Conservation (phyloP, 2,329 filamentous ascomycete genomes). For the Fusarium kyushuense region DNA sequence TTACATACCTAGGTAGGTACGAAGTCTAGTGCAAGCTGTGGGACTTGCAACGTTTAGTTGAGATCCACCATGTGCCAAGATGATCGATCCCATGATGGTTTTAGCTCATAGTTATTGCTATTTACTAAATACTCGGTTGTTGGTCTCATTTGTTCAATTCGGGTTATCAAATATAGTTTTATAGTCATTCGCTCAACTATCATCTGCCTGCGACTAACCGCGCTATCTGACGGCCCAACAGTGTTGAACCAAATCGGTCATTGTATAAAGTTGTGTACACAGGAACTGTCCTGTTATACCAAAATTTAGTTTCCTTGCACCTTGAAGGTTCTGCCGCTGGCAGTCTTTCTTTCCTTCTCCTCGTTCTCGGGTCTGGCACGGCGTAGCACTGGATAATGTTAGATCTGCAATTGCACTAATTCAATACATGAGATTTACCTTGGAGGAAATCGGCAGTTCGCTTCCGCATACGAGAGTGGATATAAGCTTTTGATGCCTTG, state of each 20-base stretch:
- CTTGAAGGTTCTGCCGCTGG: conserved; percentile 93
- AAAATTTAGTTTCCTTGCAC: conserved; percentile 55
- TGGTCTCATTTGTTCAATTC: conserved; percentile 1
- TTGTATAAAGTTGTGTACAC: conserved; percentile 23
- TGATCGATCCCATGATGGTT: not conserved
- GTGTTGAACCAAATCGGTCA: conserved; percentile 1
- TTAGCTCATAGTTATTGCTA: not conserved
- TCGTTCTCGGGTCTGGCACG: conserved; percentile 94
- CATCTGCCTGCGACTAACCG: conserved; percentile 21
- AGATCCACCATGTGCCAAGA: conserved; percentile 1
- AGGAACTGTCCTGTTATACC: conserved; percentile 19
- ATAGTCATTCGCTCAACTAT: conserved; percentile 45
- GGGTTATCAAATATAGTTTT: conserved; percentile 34
- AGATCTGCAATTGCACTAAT: conserved; percentile 41
- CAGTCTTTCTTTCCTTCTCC: conserved; percentile 98
- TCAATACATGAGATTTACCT: conserved; percentile 69
- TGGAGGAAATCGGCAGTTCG: conserved; percentile 98
- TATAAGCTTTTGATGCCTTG: conserved; percentile 99
- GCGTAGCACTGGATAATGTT: conserved; percentile 78
- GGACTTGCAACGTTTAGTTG: not conserved
- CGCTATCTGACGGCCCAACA: conserved; percentile 21
- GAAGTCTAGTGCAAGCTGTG: not conserved
- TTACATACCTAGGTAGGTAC: not conserved
- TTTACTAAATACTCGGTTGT: not conserved
- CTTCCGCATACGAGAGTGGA: conserved; percentile 97